Conservation (phyloP, 2,329 filamentous ascomycete genomes). For the Elsinoe ampelina region DNA sequence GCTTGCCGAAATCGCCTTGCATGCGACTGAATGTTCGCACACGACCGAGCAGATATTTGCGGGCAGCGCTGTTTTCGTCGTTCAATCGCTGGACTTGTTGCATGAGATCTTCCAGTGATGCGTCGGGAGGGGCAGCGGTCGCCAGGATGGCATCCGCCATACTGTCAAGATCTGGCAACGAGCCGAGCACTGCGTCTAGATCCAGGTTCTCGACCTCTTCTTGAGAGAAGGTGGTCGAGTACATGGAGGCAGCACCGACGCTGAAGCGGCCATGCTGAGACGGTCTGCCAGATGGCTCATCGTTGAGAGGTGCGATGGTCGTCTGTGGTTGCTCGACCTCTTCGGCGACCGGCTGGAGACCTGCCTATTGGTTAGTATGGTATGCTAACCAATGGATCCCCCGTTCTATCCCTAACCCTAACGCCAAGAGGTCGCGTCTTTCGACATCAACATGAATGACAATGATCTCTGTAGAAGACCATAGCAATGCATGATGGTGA, state of each 20-base stretch:
- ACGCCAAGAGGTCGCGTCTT: neutral
- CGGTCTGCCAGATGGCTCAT: neutral
- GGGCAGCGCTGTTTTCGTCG: constrained; percentile 30
- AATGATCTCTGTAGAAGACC: no score
- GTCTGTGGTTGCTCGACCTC: constrained; percentile 6
- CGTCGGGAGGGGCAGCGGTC: constrained; percentile 23
- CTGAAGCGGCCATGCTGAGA: constrained; percentile 1
- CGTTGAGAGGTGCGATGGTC: neutral
- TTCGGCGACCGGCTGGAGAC: constrained; percentile 19
- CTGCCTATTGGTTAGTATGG: constrained; percentile 11
- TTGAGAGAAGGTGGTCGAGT: constrained; percentile 39
- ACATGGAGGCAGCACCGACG: constrained; percentile 26
- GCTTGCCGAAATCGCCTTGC: constrained; percentile 30
- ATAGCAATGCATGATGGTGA: no score
- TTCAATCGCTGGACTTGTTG: constrained; percentile 24
- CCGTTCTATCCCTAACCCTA: constrained; percentile 7
- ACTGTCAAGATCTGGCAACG: constrained; percentile 29
- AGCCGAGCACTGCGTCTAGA: constrained; percentile 32
- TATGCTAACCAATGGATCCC: neutral
- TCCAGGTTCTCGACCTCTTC: constrained; percentile 36
- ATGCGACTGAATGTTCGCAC: constrained; percentile 28
- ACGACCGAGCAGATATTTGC: constrained; percentile 30
- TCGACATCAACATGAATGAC: neutral
- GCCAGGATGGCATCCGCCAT: constrained; percentile 23
- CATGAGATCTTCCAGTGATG: constrained; percentile 19